Evolutionary conservation across 495 filamentous ascomycete genomes (phyloP).

Genomic region (Penicillium longicatenatum): DNA sequence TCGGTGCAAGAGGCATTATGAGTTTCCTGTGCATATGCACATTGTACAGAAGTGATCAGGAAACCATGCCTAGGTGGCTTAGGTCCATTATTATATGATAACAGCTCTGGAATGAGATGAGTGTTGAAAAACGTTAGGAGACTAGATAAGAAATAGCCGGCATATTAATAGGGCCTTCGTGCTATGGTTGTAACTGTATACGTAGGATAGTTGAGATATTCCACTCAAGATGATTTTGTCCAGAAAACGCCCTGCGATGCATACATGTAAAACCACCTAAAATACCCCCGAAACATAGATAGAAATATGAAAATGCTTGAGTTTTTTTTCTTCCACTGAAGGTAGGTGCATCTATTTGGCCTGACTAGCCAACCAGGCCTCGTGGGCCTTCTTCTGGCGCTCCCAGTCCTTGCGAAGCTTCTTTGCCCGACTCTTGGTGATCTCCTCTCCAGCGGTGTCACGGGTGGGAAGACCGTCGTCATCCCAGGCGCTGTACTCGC

Average conservation of each 20-base stretch:
- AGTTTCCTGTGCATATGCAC: too few species aligned
- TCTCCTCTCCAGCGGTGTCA: slow-evolving; percentile 72
- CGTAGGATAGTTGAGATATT: background rate
- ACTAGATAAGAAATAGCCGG: too few species aligned
- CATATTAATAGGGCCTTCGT: too few species aligned
- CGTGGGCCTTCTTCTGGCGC: slow-evolving; percentile 84
- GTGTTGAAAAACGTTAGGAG: too few species aligned
- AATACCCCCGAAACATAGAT: slow-evolving; percentile 7
- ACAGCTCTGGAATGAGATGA: too few species aligned
- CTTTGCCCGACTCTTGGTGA: slow-evolving; percentile 79
- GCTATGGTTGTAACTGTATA: background rate
- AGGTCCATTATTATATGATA: too few species aligned
- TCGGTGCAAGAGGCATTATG: too few species aligned
- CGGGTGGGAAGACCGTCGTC: slow-evolving; percentile 80
- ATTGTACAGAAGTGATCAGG: too few species aligned
- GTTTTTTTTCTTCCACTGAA: background rate
- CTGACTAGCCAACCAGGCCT: slow-evolving; percentile 57
- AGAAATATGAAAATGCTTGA: slow-evolving; percentile 9
- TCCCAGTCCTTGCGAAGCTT: slow-evolving; percentile 93
- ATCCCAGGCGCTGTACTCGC: slow-evolving; percentile 83
- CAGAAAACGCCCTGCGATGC: slow-evolving; percentile 42
- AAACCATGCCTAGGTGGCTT: too few species aligned
- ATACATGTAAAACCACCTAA: slow-evolving; percentile 11
- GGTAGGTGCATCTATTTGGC: slow-evolving; percentile 21
- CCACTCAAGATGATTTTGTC: background rate